Base-by-base conservation (phyloP, 1,284 basidiomycete species). In the Schizophyllum amplum region DNA sequence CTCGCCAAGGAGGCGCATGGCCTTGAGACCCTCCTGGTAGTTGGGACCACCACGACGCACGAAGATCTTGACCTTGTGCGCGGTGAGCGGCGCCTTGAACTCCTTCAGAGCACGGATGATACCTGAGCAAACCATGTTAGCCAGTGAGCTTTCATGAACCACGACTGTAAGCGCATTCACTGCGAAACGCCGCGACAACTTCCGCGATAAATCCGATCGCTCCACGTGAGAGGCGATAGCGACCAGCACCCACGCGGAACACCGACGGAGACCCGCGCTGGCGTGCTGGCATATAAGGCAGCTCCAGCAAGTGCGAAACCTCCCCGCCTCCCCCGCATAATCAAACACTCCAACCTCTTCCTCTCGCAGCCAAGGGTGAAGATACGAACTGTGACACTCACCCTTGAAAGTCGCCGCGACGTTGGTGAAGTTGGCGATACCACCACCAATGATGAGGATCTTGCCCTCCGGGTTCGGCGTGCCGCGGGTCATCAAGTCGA, bases 381-480 rank as follows among this genome's bases (percentile, higher is more conserved):
- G n/a, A n/a, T n/a, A n/a, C n/a, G n/a, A n/a, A 13, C n/a, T n/a
- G 55, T 51, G 6, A 54, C 53, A 56, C 55, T 55, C 53, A 59
- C 96, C 96, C 83, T 98, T 98, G 89, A 99, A 99, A 62, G 96
- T 99, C 17, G 96, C 90, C 47, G 96, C 96, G 65, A 99, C 95
- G 72, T 99, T 98, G 71, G 95, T 98, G 78, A 99, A 99, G 86
- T 99, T 99, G 78, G 96, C 96, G 64, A 98, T 98, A 78, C 96
- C 96, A 79, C 97, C 97, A 74, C 96, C 97, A 64, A 99, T 98
- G 82, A 99, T 98, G 73, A 99, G 90, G 69, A 99, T 86, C 79
- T 99, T 99, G 78, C 96, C 96, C 55, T 94, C 80, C 51, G 86
- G 79, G 68, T 86, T 79, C 56, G 92, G 88, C 51, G 79, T 76